These are phyloP conservation scores for Macrolepiota fuliginosa DNA, from an alignment of 768 basidiomycete genomes.

Conservation along the genomic window DNA sequence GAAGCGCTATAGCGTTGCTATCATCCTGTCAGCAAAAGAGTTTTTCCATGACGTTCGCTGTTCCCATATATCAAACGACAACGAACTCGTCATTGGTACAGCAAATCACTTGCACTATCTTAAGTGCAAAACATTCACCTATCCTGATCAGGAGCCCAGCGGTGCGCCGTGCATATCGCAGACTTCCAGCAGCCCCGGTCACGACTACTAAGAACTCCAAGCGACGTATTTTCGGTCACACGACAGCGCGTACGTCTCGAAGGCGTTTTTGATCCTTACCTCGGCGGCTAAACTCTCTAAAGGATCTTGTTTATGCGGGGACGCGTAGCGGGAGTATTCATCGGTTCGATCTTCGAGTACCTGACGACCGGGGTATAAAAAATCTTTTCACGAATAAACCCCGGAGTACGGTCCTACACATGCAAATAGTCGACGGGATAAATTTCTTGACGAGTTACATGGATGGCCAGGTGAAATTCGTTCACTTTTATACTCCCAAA, in stretches of 20 bases:
- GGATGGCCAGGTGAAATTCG: slow-evolving; percentile 47
- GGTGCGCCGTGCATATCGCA: slow-evolving; percentile 47
- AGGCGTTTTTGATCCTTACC: background rate
- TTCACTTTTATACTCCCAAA: background rate
- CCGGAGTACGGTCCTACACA: slow-evolving; percentile 50
- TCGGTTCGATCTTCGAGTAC: slow-evolving; percentile 55
- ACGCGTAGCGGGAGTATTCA: slow-evolving; percentile 57
- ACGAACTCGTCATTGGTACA: slow-evolving; percentile 4
- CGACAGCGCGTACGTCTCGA: slow-evolving; percentile 42
- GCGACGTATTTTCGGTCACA: slow-evolving; percentile 63
- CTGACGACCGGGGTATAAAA: slow-evolving; percentile 28
- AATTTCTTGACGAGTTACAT: slow-evolving; percentile 58
- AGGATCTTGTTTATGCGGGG: slow-evolving; percentile 56
- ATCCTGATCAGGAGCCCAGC: slow-evolving; percentile 43
- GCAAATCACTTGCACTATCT: background rate
- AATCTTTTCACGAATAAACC: slow-evolving; percentile 33
- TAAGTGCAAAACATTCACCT: slow-evolving; percentile 5
- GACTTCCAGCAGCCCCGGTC: slow-evolving; percentile 38
- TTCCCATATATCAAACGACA: background rate
- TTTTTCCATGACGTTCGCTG: slow-evolving; percentile 4
- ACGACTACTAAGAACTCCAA: slow-evolving; percentile 46
- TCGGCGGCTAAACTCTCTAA: slow-evolving; percentile 4
- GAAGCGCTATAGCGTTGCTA: background rate
- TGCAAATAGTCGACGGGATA: slow-evolving; percentile 47
- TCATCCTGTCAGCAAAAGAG: background rate